Evolutionary conservation across 805 yeast genomes (phyloP), one percentile per base, ranked within the genome.

Genomic region (Priceomyces haplophilus): DNA sequence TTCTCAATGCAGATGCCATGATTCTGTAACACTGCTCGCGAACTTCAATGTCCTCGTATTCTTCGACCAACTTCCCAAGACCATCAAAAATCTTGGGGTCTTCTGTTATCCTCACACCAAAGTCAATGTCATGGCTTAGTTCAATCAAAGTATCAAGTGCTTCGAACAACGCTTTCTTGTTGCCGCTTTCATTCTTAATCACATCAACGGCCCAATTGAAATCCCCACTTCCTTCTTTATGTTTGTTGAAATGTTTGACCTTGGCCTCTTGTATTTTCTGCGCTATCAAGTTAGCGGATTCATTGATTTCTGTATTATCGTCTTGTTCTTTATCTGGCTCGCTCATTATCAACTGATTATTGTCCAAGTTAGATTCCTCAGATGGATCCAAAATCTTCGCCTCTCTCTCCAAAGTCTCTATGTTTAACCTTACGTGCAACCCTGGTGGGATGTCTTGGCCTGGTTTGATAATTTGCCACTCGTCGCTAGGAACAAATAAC

Each of bases 401-500:
- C 59, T 83, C 85, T 52, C 75, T 79, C 20, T 65, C 61, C 15
- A 84, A 82, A 0, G 89, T 81, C n/a, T 83, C 87, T 44, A 89
- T 63, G 58, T 88, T 83, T 51, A 90, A 53, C 49, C 87, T 72
- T 10, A 89, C 79, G 59, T 86, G 90, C 25, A 86, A 62, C 0
- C 97, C 98, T 5, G 77, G 78, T 0, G 97, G 96, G 3, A 90
- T 72, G 6, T 76, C 72, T 54, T 88, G 96, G n/a, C 82, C 88
- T 37, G 77, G 82, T 50, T 65, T 71, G 4, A 90, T 76, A 1
- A 56, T 56, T 64, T 82, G 80, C 95, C 96, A 90, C 49, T 84
- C 78, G 1, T 56, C 47, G 0, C 81, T 62, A 1, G 97, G 85
- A 30, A 62, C 76, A 55, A 89, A 88, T 2, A 76, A 47, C 34